These are phyloP conservation scores for Chlorella sorokiniana DNA, from an alignment of 139 green algal genomes.

Conservation along the genomic window DNA sequence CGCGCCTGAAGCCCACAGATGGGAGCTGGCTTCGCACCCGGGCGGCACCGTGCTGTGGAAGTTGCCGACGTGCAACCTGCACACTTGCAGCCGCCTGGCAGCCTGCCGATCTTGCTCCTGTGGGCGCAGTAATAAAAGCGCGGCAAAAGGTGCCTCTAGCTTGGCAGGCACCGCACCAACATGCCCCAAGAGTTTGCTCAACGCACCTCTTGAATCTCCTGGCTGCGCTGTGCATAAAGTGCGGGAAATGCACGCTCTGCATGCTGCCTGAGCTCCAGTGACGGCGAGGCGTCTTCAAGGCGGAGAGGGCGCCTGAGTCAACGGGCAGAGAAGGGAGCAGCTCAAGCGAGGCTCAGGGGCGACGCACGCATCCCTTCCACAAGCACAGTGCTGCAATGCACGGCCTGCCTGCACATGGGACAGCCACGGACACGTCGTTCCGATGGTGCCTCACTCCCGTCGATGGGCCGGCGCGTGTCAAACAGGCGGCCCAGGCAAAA, in stretches of 20 bases:
- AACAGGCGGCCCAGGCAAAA: not conserved
- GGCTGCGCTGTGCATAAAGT: not conserved
- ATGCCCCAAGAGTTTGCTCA: no score
- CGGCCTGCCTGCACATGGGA: slow-evolving; percentile 8
- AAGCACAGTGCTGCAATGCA: not conserved
- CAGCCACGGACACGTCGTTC: not conserved
- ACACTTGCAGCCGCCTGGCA: no score
- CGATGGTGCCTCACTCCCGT: not conserved
- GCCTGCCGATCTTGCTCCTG: no score
- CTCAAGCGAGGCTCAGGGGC: no score
- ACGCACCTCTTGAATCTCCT: not conserved
- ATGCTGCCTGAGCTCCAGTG: not conserved
- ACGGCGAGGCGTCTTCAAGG: not conserved
- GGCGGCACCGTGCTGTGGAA: no score
- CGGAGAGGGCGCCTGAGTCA: not conserved
- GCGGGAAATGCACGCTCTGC: not conserved
- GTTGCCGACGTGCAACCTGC: no score
- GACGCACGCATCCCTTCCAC: not conserved
- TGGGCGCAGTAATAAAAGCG: no score
- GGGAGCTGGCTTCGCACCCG: no score
- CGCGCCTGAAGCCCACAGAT: no score
- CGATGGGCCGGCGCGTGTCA: not conserved
- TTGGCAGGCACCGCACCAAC: no score
- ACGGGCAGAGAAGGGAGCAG: no score
- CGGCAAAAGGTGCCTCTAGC: no score